Base-by-base conservation (phyloP, 805 yeast species). In the Metschnikowia corniflorae region DNA sequence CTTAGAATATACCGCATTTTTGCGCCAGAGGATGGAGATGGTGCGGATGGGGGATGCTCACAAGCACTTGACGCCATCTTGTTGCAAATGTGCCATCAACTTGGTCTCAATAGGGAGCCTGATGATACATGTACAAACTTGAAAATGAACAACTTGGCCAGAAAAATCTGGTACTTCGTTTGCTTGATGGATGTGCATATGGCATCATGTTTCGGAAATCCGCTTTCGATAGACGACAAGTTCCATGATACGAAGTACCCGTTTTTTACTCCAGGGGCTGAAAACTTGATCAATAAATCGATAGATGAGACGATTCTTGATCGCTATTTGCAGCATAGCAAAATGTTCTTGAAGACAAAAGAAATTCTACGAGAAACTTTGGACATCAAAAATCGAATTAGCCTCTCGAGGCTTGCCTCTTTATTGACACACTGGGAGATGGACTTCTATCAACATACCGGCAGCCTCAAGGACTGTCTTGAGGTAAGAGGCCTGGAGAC, bases 71-170 rank as follows among this genome's bases (percentile, higher is more conserved):
- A 44, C 31, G 58, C 63, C 6, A 39, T 40, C 13, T 16, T 54
- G 12, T 58, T 79, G 12, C 86, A 80, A 49, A 78, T 82, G 82
- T 85, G 82, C 0, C 68, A 75, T 36, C 70, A 81, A 25, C 68
- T 81, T 44, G 89, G 88, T 0, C 52, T 82, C 17, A 80, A 82
- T 52, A 66, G 87, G 47, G 88, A 82, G 44, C 87, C 88, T 0
- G 71, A 67, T 12, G 54, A 48, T 12, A 38, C 40, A 12, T 35
- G 40, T 21, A 42, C 42, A 4, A 47, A 53, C 29, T 49, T 47
- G 40, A 47, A 43, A 38, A 32, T 35, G 16, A 44, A 49, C 31
- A 42, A 50, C 35, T 40, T 59, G 16, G 43, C 52, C 8, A 36
- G 63, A 26, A 59, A 57, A 23, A 42, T 59, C 5, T 59, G 63